Base-by-base conservation (phyloP, 257 asterid genomes). In the Nicotiana obtusifolia region DNA sequence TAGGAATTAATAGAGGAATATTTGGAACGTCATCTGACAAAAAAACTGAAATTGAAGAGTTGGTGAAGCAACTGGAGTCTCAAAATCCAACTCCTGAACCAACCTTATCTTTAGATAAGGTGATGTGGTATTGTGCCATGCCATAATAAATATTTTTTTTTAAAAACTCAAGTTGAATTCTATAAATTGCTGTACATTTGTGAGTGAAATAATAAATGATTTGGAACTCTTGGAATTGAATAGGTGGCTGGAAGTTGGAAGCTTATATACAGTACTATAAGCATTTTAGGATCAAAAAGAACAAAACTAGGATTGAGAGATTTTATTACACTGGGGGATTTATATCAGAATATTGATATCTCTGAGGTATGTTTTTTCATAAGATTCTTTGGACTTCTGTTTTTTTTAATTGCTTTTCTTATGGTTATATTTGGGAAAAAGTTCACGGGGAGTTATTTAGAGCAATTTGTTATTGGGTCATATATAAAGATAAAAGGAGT, bases 231-330 rank as follows among this genome's bases (percentile, higher is more conserved):
- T 49, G 11, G 33, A 77, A 80, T 44, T 64, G 62, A 81, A 73
- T 83, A 94, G 99, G 89, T 91, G 33, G 92, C 81, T 84, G 99
- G 99, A 90, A 82, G 77, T 20, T 95, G 99, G 99, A 93, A 87
- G 89, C 97, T 95, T 80, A 87, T 93, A 66, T 95, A 91, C 77
- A 92, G 94, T 89, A 92, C 99, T 19, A 92, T 93, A 68, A 90
- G 94, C 20, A 90, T 95, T 85, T 83, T 92, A 64, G 98, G 99
- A 73, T 88, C 99, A 14, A 95, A 83, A 90, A 86, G 99, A 85
- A 95, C 99, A 47, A 95, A 92, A 85, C 83, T 95, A 15, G 99
- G 99, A 84, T 87, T 95, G 89, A 83, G 99, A 73, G 99, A 93
- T 88, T 95, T 93, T 80, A 89, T 95, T 62, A 84, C 79, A 69